phyloP scores from a whole-genome alignment of 1,284 basidiomycete species.

The Naganishia liquefaciens region DNA sequence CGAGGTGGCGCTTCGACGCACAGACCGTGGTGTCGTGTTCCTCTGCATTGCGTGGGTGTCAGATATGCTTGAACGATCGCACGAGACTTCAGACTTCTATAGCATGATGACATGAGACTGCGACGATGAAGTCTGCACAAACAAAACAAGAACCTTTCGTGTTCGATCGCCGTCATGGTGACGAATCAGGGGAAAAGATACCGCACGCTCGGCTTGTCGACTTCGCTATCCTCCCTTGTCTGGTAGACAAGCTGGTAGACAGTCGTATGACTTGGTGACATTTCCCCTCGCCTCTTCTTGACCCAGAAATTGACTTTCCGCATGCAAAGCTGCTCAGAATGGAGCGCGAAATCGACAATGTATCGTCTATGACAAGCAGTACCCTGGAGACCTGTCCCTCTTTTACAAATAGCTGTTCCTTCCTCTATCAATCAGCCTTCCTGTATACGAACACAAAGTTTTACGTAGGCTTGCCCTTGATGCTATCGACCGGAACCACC shows the following conservation, averaged over 20 bases:
- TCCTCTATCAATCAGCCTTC: background rate
- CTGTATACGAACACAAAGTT: background rate
- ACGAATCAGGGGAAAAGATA: slow-evolving; percentile 1
- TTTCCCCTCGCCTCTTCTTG: no score
- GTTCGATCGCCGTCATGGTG: background rate
- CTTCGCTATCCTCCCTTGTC: no score
- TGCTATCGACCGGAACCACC: slow-evolving; percentile 7
- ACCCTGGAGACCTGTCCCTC: background rate
- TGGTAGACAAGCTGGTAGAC: no score
- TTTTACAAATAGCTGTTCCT: slow-evolving; percentile 1
- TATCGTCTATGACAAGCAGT: background rate
- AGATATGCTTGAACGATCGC: no score
- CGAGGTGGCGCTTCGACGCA: background rate
- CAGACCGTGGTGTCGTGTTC: slow-evolving; percentile 4
- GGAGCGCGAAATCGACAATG: no score
- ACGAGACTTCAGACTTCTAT: no score
- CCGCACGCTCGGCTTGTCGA: no score
- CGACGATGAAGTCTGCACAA: background rate
- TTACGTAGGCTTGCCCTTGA: slow-evolving; percentile 28
- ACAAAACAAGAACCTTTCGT: background rate
- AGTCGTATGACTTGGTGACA: no score
- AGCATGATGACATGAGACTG: no score
- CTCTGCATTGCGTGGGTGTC: background rate
- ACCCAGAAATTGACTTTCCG: no score
- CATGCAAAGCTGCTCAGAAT: no score